Evolutionary conservation across 208 protist genomes (phyloP).

Genomic region (Naegleria fowleri): DNA sequence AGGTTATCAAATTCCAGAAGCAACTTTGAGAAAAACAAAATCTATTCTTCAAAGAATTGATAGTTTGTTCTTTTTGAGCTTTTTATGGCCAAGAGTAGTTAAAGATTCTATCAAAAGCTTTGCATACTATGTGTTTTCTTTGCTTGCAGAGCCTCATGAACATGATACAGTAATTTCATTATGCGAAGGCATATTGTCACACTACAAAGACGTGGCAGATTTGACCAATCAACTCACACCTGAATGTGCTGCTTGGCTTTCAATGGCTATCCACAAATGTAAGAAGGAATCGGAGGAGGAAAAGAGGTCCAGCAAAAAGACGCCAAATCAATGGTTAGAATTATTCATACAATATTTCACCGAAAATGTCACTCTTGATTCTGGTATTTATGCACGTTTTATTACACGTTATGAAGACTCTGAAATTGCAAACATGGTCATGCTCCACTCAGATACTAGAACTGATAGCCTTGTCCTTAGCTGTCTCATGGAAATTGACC

Average conservation of each 20-base stretch:
- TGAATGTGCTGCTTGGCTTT: not conserved
- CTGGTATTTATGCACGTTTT: not conserved
- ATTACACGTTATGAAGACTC: not conserved
- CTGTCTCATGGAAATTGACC: not conserved
- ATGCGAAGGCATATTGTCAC: not conserved
- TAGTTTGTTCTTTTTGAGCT: not conserved
- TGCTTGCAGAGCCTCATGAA: not conserved
- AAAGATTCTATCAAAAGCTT: not conserved
- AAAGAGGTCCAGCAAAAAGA: not conserved
- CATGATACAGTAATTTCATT: not conserved
- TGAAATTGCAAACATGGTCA: not conserved
- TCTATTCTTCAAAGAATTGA: not conserved
- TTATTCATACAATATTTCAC: not conserved
- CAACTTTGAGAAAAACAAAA: not conserved
- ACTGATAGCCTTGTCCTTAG: not conserved
- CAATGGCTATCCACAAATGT: not conserved
- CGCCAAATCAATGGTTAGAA: not conserved
- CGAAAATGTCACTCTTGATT: not conserved
- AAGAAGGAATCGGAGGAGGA: not conserved
- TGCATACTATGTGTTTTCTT: not conserved
- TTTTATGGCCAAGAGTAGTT: not conserved
- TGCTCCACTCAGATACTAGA: slow-evolving; percentile 3
- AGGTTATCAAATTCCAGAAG: not conserved
- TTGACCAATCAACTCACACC: not conserved
- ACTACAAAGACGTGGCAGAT: not conserved